These are phyloP conservation scores for Suhomyces panamericanus DNA, from an alignment of 1,139 yeast genomes.

Conservation along the genomic window DNA sequence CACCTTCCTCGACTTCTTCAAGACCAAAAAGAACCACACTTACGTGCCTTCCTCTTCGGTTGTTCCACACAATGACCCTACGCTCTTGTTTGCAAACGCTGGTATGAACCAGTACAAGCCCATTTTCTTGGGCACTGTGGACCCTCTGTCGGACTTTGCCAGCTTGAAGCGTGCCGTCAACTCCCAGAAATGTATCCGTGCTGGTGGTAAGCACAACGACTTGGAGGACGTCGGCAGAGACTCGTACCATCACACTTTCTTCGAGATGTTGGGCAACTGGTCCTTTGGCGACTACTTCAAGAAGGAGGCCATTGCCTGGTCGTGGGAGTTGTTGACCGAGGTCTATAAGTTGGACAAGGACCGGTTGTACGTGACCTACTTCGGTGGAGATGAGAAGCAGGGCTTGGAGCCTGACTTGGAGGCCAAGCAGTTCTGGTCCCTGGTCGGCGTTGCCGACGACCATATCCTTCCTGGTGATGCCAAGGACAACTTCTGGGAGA, in stretches of 20 bases:
- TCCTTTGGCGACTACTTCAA: constrained; percentile 98
- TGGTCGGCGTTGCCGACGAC: constrained; percentile 85
- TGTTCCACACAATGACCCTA: constrained; percentile 97
- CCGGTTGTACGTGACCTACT: constrained; percentile 90
- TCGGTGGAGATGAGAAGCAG: constrained; percentile 82
- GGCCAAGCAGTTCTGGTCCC: constrained; percentile 84
- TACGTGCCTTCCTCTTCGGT: constrained; percentile 93
- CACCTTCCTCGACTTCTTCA: constrained; percentile 82
- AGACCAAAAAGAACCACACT: constrained; percentile 60
- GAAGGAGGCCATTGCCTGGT: constrained; percentile 81
- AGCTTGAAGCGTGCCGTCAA: constrained; percentile 84
- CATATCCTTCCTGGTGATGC: constrained; percentile 91
- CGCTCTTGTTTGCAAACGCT: constrained; percentile 91
- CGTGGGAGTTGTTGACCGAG: constrained; percentile 88
- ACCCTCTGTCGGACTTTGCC: constrained; percentile 87
- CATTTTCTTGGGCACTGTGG: constrained; percentile 93
- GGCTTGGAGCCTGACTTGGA: constrained; percentile 95
- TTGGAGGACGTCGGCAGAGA: constrained; percentile 98
- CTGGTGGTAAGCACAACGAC: constrained; percentile 99
- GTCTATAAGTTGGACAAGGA: constrained; percentile 77
- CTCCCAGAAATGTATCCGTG: constrained; percentile 98
- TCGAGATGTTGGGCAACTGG: constrained; percentile 99
- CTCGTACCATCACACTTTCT: constrained; percentile 96
- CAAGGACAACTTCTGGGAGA: constrained; percentile 97
- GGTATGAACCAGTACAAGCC: constrained; percentile 99